Evolutionary conservation across 129 eudicot species (phyloP).

Genomic region (Flaveria trinervia): DNA sequence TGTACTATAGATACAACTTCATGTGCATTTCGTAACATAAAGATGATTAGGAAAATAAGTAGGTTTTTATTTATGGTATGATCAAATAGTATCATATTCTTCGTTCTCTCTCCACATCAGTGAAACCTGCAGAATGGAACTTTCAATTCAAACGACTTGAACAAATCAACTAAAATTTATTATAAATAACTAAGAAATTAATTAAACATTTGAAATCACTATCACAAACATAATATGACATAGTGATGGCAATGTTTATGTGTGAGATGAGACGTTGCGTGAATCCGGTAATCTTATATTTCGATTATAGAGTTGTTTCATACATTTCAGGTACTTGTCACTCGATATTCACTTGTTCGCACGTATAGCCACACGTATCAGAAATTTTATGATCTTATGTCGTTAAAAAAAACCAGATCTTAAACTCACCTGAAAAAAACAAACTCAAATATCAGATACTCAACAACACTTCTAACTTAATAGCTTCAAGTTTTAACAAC

Average conservation of each 20-base stretch:
- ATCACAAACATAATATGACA: not conserved
- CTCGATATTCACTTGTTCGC: no score
- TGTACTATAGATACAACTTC: no score
- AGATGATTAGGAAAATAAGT: no score
- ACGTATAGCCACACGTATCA: no score
- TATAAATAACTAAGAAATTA: not conserved
- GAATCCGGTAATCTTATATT: no score
- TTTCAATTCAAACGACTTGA: constrained; percentile 14
- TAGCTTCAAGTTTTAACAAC: no score
- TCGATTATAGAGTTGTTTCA: no score
- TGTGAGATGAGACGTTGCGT: no score
- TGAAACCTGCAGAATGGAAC: constrained; percentile 30
- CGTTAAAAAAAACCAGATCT: not conserved
- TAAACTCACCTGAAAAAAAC: not conserved
- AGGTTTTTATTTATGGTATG: not conserved
- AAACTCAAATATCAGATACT: no score
- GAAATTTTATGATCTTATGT: not conserved
- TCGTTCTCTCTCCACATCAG: not conserved
- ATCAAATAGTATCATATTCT: not conserved
- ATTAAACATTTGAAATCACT: not conserved
- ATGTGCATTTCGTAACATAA: no score
- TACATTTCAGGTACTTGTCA: no score
- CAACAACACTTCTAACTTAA: not conserved
- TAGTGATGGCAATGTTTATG: no score
- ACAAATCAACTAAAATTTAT: not conserved